Conservation (phyloP, 1,139 yeast genomes). For the Geotrichum carabidarum region DNA sequence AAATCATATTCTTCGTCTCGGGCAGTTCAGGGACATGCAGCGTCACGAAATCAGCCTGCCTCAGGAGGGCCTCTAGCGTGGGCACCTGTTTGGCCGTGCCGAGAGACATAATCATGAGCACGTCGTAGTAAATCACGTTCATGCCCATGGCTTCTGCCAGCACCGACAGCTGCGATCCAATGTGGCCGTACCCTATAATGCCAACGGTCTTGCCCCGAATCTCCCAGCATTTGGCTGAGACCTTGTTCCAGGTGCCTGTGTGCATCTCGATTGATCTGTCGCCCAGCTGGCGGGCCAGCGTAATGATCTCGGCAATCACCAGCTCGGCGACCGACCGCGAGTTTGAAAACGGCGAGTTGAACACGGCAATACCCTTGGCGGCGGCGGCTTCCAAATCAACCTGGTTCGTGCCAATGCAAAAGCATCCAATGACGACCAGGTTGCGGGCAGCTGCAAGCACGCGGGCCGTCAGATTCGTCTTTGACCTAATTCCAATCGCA, state of each 20-base stretch:
- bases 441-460: conserved; percentile 81
- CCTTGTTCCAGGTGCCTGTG: conserved; percentile 98
- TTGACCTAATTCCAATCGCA: conserved; percentile 96
- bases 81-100: conserved; percentile 95
- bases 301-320: conserved; percentile 89
- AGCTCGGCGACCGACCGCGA: conserved; percentile 98
- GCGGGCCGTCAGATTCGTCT: conserved; percentile 78
- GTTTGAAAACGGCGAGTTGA: conserved; percentile 97
- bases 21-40: conserved; percentile 93
- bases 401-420: conserved; percentile 98
- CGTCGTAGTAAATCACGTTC: conserved; percentile 92
- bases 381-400: conserved; percentile 93
- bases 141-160: conserved; percentile 97
- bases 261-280: conserved; percentile 96
- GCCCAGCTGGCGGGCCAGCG: conserved; percentile 93
- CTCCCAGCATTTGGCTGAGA: conserved; percentile 94
- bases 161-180: conserved; percentile 94
- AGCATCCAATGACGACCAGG: conserved; percentile 89
- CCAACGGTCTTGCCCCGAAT: conserved; percentile 98
- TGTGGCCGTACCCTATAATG: conserved; percentile 96
- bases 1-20: conserved; percentile 85
- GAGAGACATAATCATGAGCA: conserved; percentile 86
- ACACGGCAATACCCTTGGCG: conserved; percentile 87
- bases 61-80: conserved; percentile 74
- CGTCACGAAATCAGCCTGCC: conserved; percentile 79